Evolutionary conservation across 768 basidiomycete species (phyloP), one percentile per base, ranked within the genome.

Genomic region (Lentinula guzmanii): DNA sequence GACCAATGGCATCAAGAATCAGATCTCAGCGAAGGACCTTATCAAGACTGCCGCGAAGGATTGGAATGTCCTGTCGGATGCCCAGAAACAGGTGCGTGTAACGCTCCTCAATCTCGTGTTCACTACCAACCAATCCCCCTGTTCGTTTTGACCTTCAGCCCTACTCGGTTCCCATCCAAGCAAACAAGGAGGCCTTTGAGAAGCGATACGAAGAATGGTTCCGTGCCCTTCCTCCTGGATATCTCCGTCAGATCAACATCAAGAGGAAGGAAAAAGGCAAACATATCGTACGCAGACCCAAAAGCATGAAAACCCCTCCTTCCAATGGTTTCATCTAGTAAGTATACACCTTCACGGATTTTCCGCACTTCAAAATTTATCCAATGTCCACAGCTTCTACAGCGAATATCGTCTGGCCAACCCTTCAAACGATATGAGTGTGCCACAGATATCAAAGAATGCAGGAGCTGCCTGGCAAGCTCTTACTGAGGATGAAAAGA

Each of bases 61-160:
- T 3, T 80, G 78, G 79, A 68, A 52, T 0, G 62, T 52, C 4
- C 62, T 77, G n/a, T 62, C 76, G 4, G 66, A 65, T 10, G 64
- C 59, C 3, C 73, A 79, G 61, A 79, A 72, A 56, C 66, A 77
- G 65, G 78, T 77, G 37, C 24, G 69, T 18, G 5, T 24, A 18
- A 6, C 31, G 37, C 31, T 21, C 4, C 33, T 15, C 11, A 13
- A 18, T 34, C 13, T 39, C 52, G 31, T 10, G 31, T 53, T 5
- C 10, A 11, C 24, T 0, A n/a, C 34, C 28, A 39, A 31, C 18
- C 11, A 13, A 7, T 34, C 61, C 11, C 3, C 57, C n/a, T 33
- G 41, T 39, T 15, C 2, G 8, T 28, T 31, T 21, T 21, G 28
- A 28, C 28, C 28, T 33, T 52, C 54, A 52, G 18, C 21, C 24